Conservation (phyloP, 306 rosid genomes). For the Prunus dulcis region DNA sequence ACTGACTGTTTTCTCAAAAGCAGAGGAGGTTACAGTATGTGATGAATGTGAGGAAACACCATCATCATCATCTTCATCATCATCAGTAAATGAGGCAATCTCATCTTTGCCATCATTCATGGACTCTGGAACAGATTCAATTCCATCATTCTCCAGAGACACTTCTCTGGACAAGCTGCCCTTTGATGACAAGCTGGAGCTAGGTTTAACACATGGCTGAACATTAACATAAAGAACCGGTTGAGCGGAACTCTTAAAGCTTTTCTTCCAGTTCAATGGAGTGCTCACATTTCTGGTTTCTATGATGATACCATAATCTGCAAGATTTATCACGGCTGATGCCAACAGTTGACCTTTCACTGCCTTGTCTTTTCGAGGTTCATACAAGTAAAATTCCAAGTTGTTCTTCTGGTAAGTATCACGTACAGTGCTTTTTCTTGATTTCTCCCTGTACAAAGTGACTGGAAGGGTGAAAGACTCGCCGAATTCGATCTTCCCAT, state of each 20-base stretch:
- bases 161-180: constrained; percentile 50
- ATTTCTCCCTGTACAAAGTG: constrained; percentile 41
- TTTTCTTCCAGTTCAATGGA: constrained; percentile 59
- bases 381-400: constrained; percentile 64
- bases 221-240: constrained; percentile 56
- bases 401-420: constrained; percentile 59
- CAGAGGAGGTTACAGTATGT: constrained; percentile 33
- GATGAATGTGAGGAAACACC: constrained; percentile 39
- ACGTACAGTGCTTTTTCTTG: constrained; percentile 41
- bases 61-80: constrained; percentile 47
- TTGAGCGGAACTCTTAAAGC: constrained; percentile 45
- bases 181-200: constrained; percentile 56
- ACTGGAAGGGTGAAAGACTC: constrained; percentile 61
- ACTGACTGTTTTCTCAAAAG: constrained; percentile 42
- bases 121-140: constrained; percentile 47
- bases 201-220: constrained; percentile 51
- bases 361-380: constrained; percentile 46
- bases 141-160: constrained; percentile 47
- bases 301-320: constrained; percentile 55
- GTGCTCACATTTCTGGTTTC: constrained; percentile 39
- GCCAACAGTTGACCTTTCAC: constrained; percentile 62
- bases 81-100: constrained; percentile 75
- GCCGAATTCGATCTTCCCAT: constrained; percentile 42
- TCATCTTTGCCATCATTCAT: constrained; percentile 39
- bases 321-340: constrained; percentile 58